A percentile compares a stretch with the other conserved stretches of the same genome.
These are phyloP conservation scores for Medicago ruthenica DNA, from an alignment of 306 rosid genomes.

Conservation along the genomic window DNA sequence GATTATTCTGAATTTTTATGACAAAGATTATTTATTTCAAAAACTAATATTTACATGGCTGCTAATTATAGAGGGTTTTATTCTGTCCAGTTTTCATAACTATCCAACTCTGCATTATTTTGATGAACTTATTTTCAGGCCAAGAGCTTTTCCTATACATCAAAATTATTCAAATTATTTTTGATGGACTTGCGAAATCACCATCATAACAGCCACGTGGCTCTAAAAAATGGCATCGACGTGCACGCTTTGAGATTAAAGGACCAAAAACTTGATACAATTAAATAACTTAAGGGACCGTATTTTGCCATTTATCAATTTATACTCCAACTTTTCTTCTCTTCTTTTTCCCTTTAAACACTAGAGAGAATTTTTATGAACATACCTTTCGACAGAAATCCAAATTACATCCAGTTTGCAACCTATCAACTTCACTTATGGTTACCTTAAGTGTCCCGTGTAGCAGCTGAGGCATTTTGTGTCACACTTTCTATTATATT, in stretches of 20 bases:
- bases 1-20: no score
- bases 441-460: conserved; percentile 70
- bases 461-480: conserved; percentile 60
- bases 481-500: background rate
- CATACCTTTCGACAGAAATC: conserved; percentile 53
- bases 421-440: conserved; percentile 59
- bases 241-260: no score
- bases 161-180: no score
- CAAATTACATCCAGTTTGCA: conserved; percentile 50
- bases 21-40: no score
- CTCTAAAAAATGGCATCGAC: no score
- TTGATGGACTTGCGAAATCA: no score
- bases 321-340: no score
- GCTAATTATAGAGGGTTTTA: background rate
- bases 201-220: no score
- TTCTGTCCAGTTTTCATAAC: background rate
- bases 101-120: background rate
- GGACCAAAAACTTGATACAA: no score
- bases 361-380: conserved; percentile 14
- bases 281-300: no score
- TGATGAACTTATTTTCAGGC: background rate
- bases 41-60: background rate
- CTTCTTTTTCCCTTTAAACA: background rate
- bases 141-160: background rate
- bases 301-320: no score